Conservation (phyloP, 1,139 yeast species). For the Meyerozyma elateridarum region DNA sequence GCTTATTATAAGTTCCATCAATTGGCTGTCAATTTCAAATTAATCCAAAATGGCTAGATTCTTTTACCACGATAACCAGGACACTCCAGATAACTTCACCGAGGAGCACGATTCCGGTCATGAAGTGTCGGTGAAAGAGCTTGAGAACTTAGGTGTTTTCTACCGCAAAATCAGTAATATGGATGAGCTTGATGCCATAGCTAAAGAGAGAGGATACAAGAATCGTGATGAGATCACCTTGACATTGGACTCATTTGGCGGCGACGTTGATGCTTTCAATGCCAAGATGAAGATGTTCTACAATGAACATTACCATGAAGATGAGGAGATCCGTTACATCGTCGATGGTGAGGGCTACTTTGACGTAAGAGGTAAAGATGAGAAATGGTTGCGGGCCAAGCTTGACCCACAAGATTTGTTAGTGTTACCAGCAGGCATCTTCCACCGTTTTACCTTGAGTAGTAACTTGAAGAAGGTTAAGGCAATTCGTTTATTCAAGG, state of each 20-base stretch:
- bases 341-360: constrained; percentile 90
- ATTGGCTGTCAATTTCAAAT: not conserved
- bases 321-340: constrained; percentile 91
- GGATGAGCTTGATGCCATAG: constrained; percentile 62
- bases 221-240: constrained; percentile 73
- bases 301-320: constrained; percentile 91
- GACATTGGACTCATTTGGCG: constrained; percentile 58
- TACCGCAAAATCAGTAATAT: constrained; percentile 50
- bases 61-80: constrained; percentile 69
- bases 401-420: constrained; percentile 63
- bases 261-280: constrained; percentile 55
- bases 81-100: constrained; percentile 59
- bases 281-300: constrained; percentile 68
- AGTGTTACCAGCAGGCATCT: constrained; percentile 85
- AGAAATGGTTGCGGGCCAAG: constrained; percentile 75
- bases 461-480: constrained; percentile 52
- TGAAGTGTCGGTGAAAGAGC: constrained; percentile 44
- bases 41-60: constrained; percentile 40
- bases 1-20: not conserved
- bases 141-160: constrained; percentile 64
- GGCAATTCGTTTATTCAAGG: constrained; percentile 83
- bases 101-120: constrained; percentile 71
- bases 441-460: constrained; percentile 83
- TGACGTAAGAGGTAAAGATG: constrained; percentile 70
- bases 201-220: constrained; percentile 65